Conservation (phyloP, 768 basidiomycete species). For the Candolleomyces eurysporus region DNA sequence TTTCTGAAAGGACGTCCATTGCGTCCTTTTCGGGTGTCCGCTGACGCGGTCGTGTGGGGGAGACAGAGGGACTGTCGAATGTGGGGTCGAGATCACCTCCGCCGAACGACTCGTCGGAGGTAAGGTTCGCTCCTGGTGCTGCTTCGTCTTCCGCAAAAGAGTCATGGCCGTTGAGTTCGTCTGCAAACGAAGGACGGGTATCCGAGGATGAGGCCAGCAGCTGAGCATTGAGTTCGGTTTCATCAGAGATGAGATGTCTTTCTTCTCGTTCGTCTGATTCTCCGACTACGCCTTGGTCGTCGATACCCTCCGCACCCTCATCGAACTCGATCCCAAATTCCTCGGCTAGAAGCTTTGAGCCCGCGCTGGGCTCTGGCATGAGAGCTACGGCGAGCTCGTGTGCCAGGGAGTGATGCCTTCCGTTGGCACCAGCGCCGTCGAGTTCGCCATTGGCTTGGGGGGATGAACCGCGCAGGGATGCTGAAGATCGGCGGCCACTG, state of each 20-base stretch:
- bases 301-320: constrained; percentile 82
- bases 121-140: constrained; percentile 16
- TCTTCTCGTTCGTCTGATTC: not conserved
- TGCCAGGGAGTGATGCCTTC: constrained; percentile 65
- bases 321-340: constrained; percentile 91
- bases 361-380: constrained; percentile 80
- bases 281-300: constrained; percentile 20
- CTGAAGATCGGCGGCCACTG: constrained; percentile 44
- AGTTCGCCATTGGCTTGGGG: constrained; percentile 28
- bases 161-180: constrained; percentile 31
- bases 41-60: constrained; percentile 27
- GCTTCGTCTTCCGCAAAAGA: not conserved
- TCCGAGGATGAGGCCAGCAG: constrained; percentile 28
- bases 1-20: constrained; percentile 69
- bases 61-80: constrained; percentile 36
- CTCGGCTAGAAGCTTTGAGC: constrained; percentile 73
- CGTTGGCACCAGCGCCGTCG: constrained; percentile 39
- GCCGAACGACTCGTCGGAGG: constrained; percentile 3
- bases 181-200: constrained; percentile 40
- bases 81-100: constrained; percentile 40
- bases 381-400: constrained; percentile 86
- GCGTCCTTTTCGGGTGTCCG: constrained; percentile 51
- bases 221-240: constrained; percentile 21
- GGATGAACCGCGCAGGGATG: constrained; percentile 47
- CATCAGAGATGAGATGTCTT: constrained; percentile 6